Base-by-base conservation (phyloP, 257 asterid genomes). In the Gynochthodes officinalis region DNA sequence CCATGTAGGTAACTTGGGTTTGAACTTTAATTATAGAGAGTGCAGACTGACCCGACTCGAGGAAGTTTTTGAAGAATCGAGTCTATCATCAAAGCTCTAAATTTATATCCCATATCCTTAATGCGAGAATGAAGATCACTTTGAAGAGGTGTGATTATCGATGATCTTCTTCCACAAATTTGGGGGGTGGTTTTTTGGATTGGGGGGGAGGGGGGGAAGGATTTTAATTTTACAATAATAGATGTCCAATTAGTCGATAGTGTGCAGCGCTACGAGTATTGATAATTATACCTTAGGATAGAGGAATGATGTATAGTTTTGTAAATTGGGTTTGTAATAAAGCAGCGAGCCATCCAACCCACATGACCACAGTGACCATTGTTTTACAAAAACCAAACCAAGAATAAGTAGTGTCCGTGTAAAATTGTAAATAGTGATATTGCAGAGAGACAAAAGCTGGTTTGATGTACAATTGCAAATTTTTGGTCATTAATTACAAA, bases 1-100 rank as follows among this genome's bases (percentile, higher is more conserved):
- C 57, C 35, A 4, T 46, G 35, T 28, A 53, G 71, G 54, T 32
- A 48, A 54, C 30, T 39, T 25, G 48, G 43, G n/a, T 44, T 7
- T 28, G 18, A 42, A 33, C 33, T 67, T 25, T 25, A 55, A 63
- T 28, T 55, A 32, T 65, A 50, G 64, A 21, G 2, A 43, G 27
- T 44, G 62, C 75, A 69, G 50, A 28, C 71, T 70, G 71, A 69
- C 72, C 39, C 43, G 75, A 52, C 65, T 62, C 70, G 67, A 76
- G 67, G 75, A 52, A 49, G 35, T 39, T 70, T 76, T 70, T 76
- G 58, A 66, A n/a, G 62, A 67, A 67, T 74, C 78, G 69, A 52
- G 73, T 74, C 68, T 18, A 21, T 18, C 4, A 25, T 54, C 54
- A 25, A 53, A 42, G 49, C 52, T 44, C 60, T 55, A 68, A 53